Evolutionary conservation across 441 rosid genomes (phyloP), one percentile per base, ranked within the genome.

Genomic region (Mallotus japonicus): DNA sequence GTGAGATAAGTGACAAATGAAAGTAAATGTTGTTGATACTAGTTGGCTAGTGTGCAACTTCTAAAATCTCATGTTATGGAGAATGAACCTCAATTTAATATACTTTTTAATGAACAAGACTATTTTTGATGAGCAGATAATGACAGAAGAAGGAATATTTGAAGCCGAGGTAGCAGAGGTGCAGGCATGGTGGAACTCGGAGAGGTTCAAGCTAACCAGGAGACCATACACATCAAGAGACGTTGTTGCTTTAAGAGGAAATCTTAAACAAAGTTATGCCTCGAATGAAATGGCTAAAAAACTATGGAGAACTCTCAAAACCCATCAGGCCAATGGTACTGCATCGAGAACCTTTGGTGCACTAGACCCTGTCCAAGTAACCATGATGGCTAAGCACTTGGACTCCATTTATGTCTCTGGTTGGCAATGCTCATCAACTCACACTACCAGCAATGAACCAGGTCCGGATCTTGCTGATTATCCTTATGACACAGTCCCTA

Each of bases 351-450:
- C 99, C 55, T 92, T 92, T 14, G 95, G 97, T 20, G 96, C 99
- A 3, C 92, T 91, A 40, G 97, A 91, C 79, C 95, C 98, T 6
- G 96, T 92, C 67, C 96, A 95, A 68, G 98, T 91, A 16, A 67
- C 99, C 75, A 89, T 92, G 97, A 95, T 92, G 99, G 97, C 94
- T 73, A 91, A 88, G 77, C 88, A 89, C 83, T 78, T 92, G 67
- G 97, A 95, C 87, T 78, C 88, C 37, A 90, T 92, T 60, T 95
- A 92, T 15, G 93, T 92, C 74, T 95, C 97, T 5, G 99, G 99
- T 22, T 92, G 97, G 97, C 98, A 95, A 73, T 95, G 99, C 83
- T 95, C 98, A 11, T 95, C 99, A 22, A 95, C 97, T 14, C 97
- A 91, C 82, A 90, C 97, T 34, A 71, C 84, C 68, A 89, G 97